Base-by-base conservation (phyloP, 1,139 yeast species). In the Pichia sp. region DNA sequence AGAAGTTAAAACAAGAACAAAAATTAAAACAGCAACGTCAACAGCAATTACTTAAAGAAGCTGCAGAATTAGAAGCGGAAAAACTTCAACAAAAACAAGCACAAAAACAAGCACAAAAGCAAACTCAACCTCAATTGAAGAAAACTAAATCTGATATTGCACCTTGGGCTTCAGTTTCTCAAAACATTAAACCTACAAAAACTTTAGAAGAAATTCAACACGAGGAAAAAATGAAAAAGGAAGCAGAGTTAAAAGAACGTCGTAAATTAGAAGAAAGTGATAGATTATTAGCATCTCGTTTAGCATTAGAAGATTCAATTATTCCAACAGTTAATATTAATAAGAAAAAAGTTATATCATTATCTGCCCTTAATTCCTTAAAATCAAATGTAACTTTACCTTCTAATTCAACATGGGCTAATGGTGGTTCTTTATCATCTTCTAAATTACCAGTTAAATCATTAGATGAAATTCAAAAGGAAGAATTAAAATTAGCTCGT, bases 201-300 rank as follows among this genome's bases (percentile, higher is more conserved):
- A 70, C 86, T 1, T 65, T 85, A 50, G 75, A 77, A 45, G 86
- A 85, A 57, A 80, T 85, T 48, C 91, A 82, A 59, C 74, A 69
- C 48, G 61, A 79, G 46, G 93, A 83, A 56, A 80, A 80, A 33
- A 76, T 73, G 43, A 76, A 68, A 50, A 55, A 52, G 38, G 31
- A 43, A 30, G 52, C 56, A 37, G 53, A 59, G 25, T 48, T 51
- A 37, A 66, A 64, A 36, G 27, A 42, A 25, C 47, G 49, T 35
- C 42, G 41, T 31, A 48, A 40, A 27, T 37, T 45, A 30, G 55
- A 53, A 39, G 56, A 52, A 35, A 36, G 45, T 18, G 55, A 50
- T 40, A 50, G 53, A 44, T 51, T 61, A 48, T 43, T 59, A 38
- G 51, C 63, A 38, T 55, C 64, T 23, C 55, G 60, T 39, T 50